Conservation (phyloP, 129 eudicot genomes). For the Solidago caesia region DNA sequence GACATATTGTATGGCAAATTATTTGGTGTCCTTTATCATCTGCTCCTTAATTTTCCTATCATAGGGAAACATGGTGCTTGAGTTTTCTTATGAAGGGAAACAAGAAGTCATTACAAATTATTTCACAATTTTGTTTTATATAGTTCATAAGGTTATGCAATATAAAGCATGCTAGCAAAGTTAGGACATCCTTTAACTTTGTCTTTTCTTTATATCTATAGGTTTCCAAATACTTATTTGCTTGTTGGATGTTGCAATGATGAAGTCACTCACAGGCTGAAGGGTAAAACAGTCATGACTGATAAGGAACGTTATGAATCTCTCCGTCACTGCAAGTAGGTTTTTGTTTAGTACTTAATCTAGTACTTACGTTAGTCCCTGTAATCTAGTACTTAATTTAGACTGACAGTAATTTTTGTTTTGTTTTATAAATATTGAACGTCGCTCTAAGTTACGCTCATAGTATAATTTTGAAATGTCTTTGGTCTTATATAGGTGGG, state of each 20-base stretch:
- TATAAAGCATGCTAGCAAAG: not conserved
- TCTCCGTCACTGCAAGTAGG: slow-evolving; percentile 84
- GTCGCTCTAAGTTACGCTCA: not conserved
- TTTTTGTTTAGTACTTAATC: slow-evolving; percentile 7
- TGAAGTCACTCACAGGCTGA: slow-evolving; percentile 63
- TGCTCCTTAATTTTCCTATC: not conserved
- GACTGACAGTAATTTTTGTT: not conserved
- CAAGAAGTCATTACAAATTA: not conserved
- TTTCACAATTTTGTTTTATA: not conserved
- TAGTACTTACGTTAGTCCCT: not conserved
- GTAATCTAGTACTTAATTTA: slow-evolving; percentile 12
- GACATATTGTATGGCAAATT: not conserved
- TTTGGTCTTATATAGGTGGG: slow-evolving; percentile 66
- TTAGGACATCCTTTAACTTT: slow-evolving; percentile 13
- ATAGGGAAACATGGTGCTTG: not conserved
- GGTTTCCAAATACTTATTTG: slow-evolving; percentile 79
- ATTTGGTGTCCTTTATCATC: not conserved
- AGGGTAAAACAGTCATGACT: slow-evolving; percentile 96
- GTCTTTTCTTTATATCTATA: slow-evolving; percentile 28
- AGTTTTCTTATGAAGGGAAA: not conserved
- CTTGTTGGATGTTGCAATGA: slow-evolving; percentile 92
- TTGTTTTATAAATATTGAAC: not conserved
- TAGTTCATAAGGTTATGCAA: not conserved
- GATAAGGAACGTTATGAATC: slow-evolving; percentile 75
- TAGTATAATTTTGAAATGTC: not conserved